A percentile compares a stretch with the other conserved stretches of the same genome.
These are phyloP conservation scores for Cyberlindnera xishuangbannaensis DNA, from an alignment of 805 yeast species.

Conservation along the genomic window DNA sequence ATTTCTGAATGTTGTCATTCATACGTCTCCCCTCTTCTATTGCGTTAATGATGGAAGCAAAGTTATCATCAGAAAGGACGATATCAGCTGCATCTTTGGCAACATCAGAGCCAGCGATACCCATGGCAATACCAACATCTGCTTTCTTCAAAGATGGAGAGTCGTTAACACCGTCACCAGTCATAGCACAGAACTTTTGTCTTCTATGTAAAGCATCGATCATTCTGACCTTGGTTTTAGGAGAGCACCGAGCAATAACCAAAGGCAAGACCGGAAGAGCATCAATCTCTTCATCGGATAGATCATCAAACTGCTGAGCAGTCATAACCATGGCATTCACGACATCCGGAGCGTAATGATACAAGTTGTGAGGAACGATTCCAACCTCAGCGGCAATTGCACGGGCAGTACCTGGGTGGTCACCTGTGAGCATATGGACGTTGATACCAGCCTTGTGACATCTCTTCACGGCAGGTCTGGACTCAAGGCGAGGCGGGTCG, in stretches of 20 bases:
- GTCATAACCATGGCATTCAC: constrained; percentile 69
- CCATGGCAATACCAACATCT: constrained; percentile 84
- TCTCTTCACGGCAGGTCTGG: constrained; percentile 54
- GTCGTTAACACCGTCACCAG: constrained; percentile 81
- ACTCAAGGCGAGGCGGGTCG: constrained; percentile 74
- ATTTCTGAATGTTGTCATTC: constrained; percentile 74
- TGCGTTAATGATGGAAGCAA: constrained; percentile 72
- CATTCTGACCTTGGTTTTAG: constrained; percentile 76
- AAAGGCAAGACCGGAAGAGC: constrained; percentile 59
- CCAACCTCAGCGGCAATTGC: constrained; percentile 83
- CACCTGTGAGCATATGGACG: constrained; percentile 81
- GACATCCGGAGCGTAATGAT: constrained; percentile 49
- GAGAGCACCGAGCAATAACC: constrained; percentile 80
- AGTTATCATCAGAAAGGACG: constrained; percentile 70
- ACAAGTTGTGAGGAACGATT: constrained; percentile 57
- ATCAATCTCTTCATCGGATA: constrained; percentile 58
- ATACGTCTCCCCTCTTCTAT: constrained; percentile 78
- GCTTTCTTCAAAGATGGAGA: constrained; percentile 73
- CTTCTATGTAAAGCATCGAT: constrained; percentile 69
- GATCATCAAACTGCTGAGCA: constrained; percentile 62
- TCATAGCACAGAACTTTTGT: constrained; percentile 67
- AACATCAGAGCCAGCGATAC: constrained; percentile 74
- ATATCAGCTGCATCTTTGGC: constrained; percentile 83
- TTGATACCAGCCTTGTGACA: constrained; percentile 74
- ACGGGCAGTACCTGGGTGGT: constrained; percentile 70